Conservation (phyloP, 192 early-diverging fungal genomes). For the Backusella tarrabulga region DNA sequence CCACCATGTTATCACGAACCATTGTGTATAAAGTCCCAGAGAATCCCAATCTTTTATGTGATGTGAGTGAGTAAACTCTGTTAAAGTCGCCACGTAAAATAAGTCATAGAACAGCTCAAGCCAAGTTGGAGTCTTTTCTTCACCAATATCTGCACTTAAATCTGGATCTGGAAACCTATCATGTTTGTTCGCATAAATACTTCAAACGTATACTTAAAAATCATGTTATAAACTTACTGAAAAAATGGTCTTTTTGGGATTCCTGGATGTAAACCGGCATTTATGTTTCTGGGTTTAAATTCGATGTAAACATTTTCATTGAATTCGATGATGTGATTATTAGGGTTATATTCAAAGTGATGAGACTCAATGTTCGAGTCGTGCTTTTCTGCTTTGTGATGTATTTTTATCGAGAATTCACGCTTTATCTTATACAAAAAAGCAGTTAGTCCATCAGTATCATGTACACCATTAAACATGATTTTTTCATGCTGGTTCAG, state of each 20-base stretch:
- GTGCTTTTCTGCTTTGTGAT: constrained; percentile 21
- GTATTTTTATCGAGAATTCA: constrained; percentile 37
- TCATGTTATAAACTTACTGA: not conserved
- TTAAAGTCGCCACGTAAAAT: constrained; percentile 48
- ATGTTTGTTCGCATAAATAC: not conserved
- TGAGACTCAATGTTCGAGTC: not conserved
- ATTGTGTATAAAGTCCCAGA: constrained; percentile 39
- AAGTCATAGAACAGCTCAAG: constrained; percentile 52
- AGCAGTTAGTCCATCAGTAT: constrained; percentile 30
- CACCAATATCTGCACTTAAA: constrained; percentile 37
- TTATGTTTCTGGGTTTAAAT: constrained; percentile 26
- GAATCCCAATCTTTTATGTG: constrained; percentile 42
- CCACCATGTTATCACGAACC: constrained; percentile 55
- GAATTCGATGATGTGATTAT: constrained; percentile 24
- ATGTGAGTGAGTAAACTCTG: constrained; percentile 47
- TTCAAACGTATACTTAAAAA: not conserved
- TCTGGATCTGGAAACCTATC: constrained; percentile 30
- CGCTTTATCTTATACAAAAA: constrained; percentile 28
- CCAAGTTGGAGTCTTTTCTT: constrained; percentile 33
- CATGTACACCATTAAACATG: constrained; percentile 31
- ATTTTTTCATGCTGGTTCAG: constrained; percentile 30
- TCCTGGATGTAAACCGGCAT: not conserved
- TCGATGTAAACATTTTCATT: constrained; percentile 33
- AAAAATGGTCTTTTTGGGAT: constrained; percentile 27
- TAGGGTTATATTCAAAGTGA: not conserved